Percentiles rank a stretch among this genome's conserved stretches.
Conservation (phyloP, 116 monocot species). For the Dioscorea cayenensis region DNA sequence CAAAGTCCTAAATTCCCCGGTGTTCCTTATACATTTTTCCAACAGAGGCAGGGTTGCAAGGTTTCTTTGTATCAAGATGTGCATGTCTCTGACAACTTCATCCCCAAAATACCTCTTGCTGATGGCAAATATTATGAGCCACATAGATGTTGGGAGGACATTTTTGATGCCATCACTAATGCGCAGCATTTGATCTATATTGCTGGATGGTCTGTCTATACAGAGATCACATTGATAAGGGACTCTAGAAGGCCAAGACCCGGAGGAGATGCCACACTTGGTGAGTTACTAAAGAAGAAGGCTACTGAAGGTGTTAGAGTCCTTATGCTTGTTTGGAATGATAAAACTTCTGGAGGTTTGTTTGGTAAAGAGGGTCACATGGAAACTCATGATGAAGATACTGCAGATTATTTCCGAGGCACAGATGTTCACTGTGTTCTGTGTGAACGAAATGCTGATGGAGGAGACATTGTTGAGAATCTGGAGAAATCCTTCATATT, state of each 20-base stretch:
- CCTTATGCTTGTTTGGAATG: slow-evolving; percentile 73
- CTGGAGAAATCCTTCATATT: slow-evolving; percentile 61
- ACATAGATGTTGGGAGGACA: slow-evolving; percentile 63
- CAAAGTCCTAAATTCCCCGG: slow-evolving; percentile 22
- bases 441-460: slow-evolving; percentile 62
- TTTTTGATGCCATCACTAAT: slow-evolving; percentile 54
- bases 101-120: slow-evolving; percentile 31
- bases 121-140: slow-evolving; percentile 38
- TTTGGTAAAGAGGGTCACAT: slow-evolving; percentile 59
- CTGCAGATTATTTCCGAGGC: slow-evolving; percentile 34
- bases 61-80: slow-evolving; percentile 64
- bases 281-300: slow-evolving; percentile 63
- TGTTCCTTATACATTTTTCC: slow-evolving; percentile 57
- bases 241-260: slow-evolving; percentile 25
- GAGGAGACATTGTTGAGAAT: slow-evolving; percentile 45
- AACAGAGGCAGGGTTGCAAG: slow-evolving; percentile 46
- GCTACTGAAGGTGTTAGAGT: slow-evolving; percentile 62
- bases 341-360: slow-evolving; percentile 53
- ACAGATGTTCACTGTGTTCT: slow-evolving; percentile 58
- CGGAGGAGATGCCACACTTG: slow-evolving; percentile 45
- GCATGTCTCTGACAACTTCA: slow-evolving; percentile 37
- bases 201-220: slow-evolving; percentile 67
- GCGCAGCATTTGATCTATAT: slow-evolving; percentile 59
- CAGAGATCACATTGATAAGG: slow-evolving; percentile 52
- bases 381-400: slow-evolving; percentile 77